Conservation (phyloP, 192 early-diverging fungal species). For the Bifiguratus adelaidae region DNA sequence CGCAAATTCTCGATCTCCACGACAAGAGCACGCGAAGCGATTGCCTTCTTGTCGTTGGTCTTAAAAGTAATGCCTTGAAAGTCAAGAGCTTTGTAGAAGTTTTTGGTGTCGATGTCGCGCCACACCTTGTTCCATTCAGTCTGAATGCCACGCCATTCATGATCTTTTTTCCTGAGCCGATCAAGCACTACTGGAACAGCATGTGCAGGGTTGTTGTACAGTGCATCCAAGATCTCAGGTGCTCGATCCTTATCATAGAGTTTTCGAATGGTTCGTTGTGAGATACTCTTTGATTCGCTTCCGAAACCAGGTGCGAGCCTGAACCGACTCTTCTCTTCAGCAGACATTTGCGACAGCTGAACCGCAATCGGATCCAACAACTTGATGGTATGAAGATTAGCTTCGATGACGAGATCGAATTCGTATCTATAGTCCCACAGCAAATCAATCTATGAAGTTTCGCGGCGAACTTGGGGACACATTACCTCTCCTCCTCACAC, state of each 20-base stretch:
- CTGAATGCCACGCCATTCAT: slow-evolving; percentile 89
- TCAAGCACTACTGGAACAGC: slow-evolving; percentile 90
- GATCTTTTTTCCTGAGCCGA: slow-evolving; percentile 95
- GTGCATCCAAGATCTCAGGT: slow-evolving; percentile 78
- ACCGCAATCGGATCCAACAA: slow-evolving; percentile 81
- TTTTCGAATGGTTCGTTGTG: slow-evolving; percentile 83
- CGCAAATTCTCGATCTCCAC: slow-evolving; percentile 80
- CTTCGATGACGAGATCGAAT: slow-evolving; percentile 95
- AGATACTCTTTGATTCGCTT: slow-evolving; percentile 77
- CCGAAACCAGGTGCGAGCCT: slow-evolving; percentile 67
- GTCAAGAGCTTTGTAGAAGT: slow-evolving; percentile 89
- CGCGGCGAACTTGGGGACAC: neutral
- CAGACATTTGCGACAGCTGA: slow-evolving; percentile 65
- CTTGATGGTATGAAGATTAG: slow-evolving; percentile 80
- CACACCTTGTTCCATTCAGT: slow-evolving; percentile 94
- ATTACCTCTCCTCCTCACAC: slow-evolving; percentile 85
- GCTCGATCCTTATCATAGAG: slow-evolving; percentile 85
- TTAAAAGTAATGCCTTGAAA: slow-evolving; percentile 90
- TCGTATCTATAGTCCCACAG: slow-evolving; percentile 39
- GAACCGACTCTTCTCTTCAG: slow-evolving; percentile 66
- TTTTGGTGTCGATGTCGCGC: slow-evolving; percentile 86
- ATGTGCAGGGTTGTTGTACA: slow-evolving; percentile 81
- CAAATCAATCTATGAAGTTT: neutral
- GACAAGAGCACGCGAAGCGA: slow-evolving; percentile 65
- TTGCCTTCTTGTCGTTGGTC: slow-evolving; percentile 64